Conservation (phyloP, 2,329 filamentous ascomycete genomes). For the Boeremia exigua region DNA sequence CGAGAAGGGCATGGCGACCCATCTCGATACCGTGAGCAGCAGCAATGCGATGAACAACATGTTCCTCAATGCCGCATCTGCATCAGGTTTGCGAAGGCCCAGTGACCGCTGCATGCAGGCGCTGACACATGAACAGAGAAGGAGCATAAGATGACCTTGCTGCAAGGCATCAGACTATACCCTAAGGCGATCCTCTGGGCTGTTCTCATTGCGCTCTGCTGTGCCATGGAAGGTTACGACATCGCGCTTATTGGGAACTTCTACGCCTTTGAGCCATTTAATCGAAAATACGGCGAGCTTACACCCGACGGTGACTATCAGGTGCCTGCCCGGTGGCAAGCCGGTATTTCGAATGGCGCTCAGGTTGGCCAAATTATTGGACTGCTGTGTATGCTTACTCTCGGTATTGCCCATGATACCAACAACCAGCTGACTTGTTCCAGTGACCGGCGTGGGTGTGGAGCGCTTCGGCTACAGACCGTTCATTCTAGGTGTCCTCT, state of each 20-base stretch:
- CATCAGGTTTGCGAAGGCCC: not conserved
- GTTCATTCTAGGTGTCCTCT: conserved; percentile 22
- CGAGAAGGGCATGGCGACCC: not conserved
- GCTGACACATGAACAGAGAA: not conserved
- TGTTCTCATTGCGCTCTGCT: conserved; percentile 79
- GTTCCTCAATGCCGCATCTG: not conserved
- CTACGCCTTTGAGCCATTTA: conserved; percentile 56
- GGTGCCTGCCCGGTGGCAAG: conserved; percentile 51
- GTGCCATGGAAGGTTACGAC: conserved; percentile 89
- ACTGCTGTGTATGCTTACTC: conserved; percentile 29
- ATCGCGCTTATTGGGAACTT: conserved; percentile 79
- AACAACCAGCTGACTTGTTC: not conserved
- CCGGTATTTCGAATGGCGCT: conserved; percentile 49
- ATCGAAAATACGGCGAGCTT: conserved; percentile 46
- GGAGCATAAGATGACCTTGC: conserved; percentile 47
- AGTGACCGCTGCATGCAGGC: not conserved
- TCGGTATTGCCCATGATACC: too few relatives aligned
- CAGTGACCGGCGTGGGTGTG: conserved; percentile 46
- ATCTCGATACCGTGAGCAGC: not conserved
- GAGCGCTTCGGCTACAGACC: conserved; percentile 46
- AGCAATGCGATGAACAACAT: not conserved
- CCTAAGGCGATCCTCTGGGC: conserved; percentile 84
- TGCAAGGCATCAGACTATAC: conserved; percentile 76
- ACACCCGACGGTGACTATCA: conserved; percentile 39
- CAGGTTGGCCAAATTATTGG: conserved; percentile 49